A percentile compares a stretch with the other conserved stretches of the same genome.
Conservation (phyloP, 2,329 filamentous ascomycete genomes). For the Ramularia endophylla region DNA sequence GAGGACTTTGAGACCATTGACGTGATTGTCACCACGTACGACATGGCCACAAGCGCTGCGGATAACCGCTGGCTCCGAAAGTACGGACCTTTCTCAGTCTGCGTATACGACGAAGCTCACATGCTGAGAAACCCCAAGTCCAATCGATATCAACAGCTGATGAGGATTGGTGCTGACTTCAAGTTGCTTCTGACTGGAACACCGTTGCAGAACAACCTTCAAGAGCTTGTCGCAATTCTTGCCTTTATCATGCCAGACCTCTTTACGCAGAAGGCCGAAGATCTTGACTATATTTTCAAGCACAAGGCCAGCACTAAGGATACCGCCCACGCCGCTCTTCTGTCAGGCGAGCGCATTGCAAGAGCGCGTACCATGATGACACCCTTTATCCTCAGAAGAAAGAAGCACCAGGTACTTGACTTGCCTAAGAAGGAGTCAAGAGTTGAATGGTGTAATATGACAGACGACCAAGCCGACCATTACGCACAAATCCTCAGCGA, state of each 20-base stretch:
- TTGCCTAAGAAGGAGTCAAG: conserved; percentile 73
- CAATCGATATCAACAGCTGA: conserved; percentile 71
- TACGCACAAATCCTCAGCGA: conserved; percentile 65
- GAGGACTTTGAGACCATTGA: conserved; percentile 60
- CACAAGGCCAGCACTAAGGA: conserved; percentile 83
- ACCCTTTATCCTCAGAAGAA: conserved; percentile 87
- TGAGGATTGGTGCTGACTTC: conserved; percentile 72
- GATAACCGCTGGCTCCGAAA: conserved; percentile 59
- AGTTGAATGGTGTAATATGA: conserved; percentile 77
- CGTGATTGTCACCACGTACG: conserved; percentile 67
- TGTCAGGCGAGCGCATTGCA: conserved; percentile 81
- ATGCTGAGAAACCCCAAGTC: conserved; percentile 84
- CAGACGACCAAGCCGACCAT: conserved; percentile 62
- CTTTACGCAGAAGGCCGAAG: conserved; percentile 69
- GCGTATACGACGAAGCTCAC: conserved; percentile 92
- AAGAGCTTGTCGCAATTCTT: conserved; percentile 83
- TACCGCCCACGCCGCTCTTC: conserved; percentile 67
- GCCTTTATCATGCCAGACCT: conserved; percentile 89
- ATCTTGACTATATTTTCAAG: conserved; percentile 82
- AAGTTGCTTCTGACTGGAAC: conserved; percentile 84
- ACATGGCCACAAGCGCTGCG: conserved; percentile 53
- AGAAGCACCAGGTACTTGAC: conserved; percentile 81
- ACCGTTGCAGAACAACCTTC: conserved; percentile 88
- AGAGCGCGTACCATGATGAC: conserved; percentile 88
- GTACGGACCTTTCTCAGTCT: conserved; percentile 48